phyloP scores from a whole-genome alignment of 495 filamentous ascomycete species.

The Xylaria nigripes region DNA sequence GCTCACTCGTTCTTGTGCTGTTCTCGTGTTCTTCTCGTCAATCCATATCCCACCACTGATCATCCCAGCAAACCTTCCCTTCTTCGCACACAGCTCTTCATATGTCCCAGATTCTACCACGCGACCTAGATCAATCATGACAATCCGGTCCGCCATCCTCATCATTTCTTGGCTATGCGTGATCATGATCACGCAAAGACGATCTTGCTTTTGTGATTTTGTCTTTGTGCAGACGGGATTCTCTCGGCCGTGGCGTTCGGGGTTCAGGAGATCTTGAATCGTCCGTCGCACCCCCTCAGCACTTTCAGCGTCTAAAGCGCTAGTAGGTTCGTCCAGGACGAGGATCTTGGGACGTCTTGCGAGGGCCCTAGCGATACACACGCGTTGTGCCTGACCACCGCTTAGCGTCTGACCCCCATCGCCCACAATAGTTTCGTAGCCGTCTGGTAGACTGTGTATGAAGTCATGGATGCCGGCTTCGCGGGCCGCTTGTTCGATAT shows the following conservation, averaged over 20 bases:
- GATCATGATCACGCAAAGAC: conserved; percentile 58
- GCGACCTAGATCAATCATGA: conserved; percentile 59
- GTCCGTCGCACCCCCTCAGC: conserved; percentile 59
- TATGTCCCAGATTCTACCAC: conserved; percentile 62
- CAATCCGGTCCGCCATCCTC: conserved; percentile 58
- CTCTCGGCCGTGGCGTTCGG: not conserved
- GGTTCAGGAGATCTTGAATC: conserved; percentile 44
- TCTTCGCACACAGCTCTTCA: conserved; percentile 37
- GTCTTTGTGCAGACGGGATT: not conserved
- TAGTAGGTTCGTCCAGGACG: conserved; percentile 84
- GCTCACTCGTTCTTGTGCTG: not conserved
- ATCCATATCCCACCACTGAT: conserved; percentile 30
- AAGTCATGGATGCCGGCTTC: conserved; percentile 75
- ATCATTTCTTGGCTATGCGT: conserved; percentile 83
- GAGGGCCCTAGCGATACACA: conserved; percentile 77
- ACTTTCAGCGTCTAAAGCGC: conserved; percentile 63
- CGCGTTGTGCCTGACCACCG: conserved; percentile 76
- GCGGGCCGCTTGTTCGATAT: conserved; percentile 52
- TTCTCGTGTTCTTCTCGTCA: not conserved
- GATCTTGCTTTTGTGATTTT: not conserved
- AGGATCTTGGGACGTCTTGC: conserved; percentile 60
- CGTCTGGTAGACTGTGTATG: conserved; percentile 58
- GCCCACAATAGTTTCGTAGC: conserved; percentile 69
- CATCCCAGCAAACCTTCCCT: conserved; percentile 29
- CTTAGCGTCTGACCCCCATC: conserved; percentile 69